Evolutionary conservation across 805 yeast species (phyloP), one percentile per base, ranked within the genome.

Genomic region (Hyphopichia homilentoma): DNA sequence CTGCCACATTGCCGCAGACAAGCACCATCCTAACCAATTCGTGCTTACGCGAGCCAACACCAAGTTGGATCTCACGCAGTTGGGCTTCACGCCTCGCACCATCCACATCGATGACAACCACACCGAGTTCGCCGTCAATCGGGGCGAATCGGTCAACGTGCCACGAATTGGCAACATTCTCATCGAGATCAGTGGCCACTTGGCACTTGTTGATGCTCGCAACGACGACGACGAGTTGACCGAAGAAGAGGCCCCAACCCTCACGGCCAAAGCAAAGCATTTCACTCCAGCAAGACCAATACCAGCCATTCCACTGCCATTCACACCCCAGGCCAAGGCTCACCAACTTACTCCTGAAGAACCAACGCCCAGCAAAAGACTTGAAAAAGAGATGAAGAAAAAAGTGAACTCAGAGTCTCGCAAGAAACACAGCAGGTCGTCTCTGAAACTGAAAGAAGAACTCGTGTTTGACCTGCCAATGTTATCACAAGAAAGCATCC

Each of bases 171-270:
- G 72, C 28, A 81, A 81, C 25, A 65, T 84, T 5, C 58, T 78
- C 14, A 47, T 89, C 32, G 90, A 86, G 48, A 70, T 90, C 33
- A 78, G 85, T 43, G 83, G 84, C n/a, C 77, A 79, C 34, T 44
- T 63, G n/a, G 59, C 75, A 1, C 48, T 77, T 29, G 55, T 81
- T 18, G 78, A 78, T 40, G 69, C 75, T 4, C 55, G 50, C 13
- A 67, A 63, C 24, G 60, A 56, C 13, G 71, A 70, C 16, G 75
- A 66, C 34, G 68, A 61, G 6, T 36, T 57, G 23, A 65, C 71
- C 16, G 73, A 70, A 29, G 79, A 75, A 19, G 75, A 73, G 40
- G 34, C 36, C 9, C 56, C 54, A 3, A 44, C 38, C n/a, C 25
- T 37, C 21, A 35, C 28, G 6, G 29, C 23, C 14, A 24, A 30